These are phyloP conservation scores for Auricularia sp. DNA, from an alignment of 768 basidiomycete genomes.

Conservation along the genomic window DNA sequence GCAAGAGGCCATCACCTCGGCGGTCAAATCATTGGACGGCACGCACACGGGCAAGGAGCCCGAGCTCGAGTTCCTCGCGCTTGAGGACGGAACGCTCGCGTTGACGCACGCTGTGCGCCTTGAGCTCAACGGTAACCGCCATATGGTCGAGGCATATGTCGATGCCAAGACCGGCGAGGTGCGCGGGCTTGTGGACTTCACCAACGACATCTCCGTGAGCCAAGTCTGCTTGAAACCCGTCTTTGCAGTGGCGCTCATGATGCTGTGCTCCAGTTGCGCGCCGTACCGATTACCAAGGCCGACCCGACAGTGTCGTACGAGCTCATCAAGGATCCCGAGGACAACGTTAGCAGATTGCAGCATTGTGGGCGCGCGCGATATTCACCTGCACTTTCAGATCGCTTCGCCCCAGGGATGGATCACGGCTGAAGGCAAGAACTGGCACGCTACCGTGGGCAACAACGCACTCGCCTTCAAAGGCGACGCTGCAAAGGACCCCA, in stretches of 20 bases:
- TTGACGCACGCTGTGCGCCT: constrained; percentile 1
- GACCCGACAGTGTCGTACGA: neutral
- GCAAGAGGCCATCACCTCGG: neutral
- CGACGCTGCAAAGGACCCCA: constrained; percentile 3
- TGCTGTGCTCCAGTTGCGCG: constrained; percentile 21
- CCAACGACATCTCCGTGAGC: constrained; percentile 32
- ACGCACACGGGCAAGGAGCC: constrained; percentile 1
- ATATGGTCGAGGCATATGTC: constrained; percentile 7
- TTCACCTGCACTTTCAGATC: constrained; percentile 4
- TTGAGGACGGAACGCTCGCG: constrained; percentile 1
- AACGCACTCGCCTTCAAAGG: constrained; percentile 21
- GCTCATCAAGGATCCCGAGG: constrained; percentile 11
- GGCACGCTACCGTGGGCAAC: constrained; percentile 22
- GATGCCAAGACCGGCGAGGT: constrained; percentile 10
- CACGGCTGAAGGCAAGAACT: constrained; percentile 17
- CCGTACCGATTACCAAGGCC: neutral
- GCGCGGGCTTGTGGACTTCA: constrained; percentile 17
- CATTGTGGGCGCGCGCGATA: constrained; percentile 4
- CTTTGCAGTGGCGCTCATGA: neutral
- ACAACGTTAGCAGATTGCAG: neutral
- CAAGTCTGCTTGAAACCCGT: neutral
- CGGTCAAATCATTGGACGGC: neutral
- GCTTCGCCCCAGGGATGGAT: constrained; percentile 34
- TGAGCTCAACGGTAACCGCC: neutral
- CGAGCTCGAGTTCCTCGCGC: neutral